phyloP scores from a whole-genome alignment of 805 yeast genomes.

The Schwanniomyces occidentalis region DNA sequence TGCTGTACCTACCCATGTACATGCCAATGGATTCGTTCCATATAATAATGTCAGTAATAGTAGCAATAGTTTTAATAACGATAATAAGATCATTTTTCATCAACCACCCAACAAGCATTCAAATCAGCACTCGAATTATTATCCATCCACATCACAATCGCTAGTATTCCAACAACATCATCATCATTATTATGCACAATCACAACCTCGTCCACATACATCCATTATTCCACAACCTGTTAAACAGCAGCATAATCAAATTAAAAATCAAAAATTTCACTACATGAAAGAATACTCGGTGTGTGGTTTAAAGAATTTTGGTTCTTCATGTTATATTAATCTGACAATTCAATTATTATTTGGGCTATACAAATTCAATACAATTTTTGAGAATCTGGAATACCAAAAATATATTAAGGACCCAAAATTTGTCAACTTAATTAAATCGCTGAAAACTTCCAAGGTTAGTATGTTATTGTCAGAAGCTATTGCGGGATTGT shows the following conservation, averaged over 20 bases:
- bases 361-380: conserved; percentile 51
- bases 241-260: conserved; percentile 4
- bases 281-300: conserved; percentile 45
- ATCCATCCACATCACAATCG: conserved; percentile 1
- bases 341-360: conserved; percentile 71
- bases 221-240: conserved; percentile 2
- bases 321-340: conserved; percentile 76
- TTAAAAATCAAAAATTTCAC: conserved; percentile 10
- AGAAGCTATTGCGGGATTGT: conserved; percentile 53
- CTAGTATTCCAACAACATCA: background rate
- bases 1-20: conserved; percentile 4
- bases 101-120: too few species aligned
- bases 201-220: conserved; percentile 1
- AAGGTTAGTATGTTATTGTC: conserved; percentile 35
- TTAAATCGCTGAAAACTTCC: conserved; percentile 16
- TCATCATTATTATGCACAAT: background rate
- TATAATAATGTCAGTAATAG: conserved; percentile 1
- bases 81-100: too few species aligned
- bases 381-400: conserved; percentile 46
- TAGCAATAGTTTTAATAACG: background rate
- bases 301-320: conserved; percentile 66
- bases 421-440: conserved; percentile 26
- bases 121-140: too few species aligned
- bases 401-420: conserved; percentile 44
- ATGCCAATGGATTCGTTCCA: conserved; percentile 4